Evolutionary conservation across 1,284 basidiomycete species (phyloP).

Genomic region (Cryptococcus sp.): DNA sequence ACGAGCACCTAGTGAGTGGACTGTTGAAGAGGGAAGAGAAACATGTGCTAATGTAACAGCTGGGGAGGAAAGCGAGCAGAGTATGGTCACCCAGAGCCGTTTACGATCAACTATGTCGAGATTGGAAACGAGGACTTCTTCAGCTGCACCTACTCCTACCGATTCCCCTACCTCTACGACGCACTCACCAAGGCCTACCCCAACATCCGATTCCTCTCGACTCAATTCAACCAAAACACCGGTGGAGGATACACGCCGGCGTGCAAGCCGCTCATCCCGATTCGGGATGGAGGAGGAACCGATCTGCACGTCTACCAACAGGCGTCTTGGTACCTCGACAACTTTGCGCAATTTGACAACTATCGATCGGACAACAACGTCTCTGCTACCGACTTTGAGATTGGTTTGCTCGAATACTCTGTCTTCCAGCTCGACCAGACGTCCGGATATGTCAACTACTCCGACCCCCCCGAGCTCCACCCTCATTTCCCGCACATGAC

Average conservation of each 20-base stretch:
- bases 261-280: not conserved
- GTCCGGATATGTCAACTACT: slow-evolving; percentile 5
- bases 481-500: slow-evolving; percentile 3
- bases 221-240: slow-evolving; percentile 4
- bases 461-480: slow-evolving; percentile 4
- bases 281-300: not conserved
- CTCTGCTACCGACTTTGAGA: not conserved
- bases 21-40: too few relatives aligned
- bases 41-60: not conserved
- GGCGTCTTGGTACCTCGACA: slow-evolving; percentile 3
- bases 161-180: slow-evolving; percentile 7
- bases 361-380: not conserved
- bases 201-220: slow-evolving; percentile 4
- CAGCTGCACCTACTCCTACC: slow-evolving; percentile 3
- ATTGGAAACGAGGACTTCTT: slow-evolving; percentile 8
- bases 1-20: slow-evolving; percentile 2
- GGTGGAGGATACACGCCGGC: not conserved
- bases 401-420: slow-evolving; percentile 3
- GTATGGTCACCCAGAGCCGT: slow-evolving; percentile 4
- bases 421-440: slow-evolving; percentile 7
- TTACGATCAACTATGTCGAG: slow-evolving; percentile 4
- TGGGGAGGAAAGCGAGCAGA: slow-evolving; percentile 4
- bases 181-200: slow-evolving; percentile 6
- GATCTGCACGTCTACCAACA: slow-evolving; percentile 3
- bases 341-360: slow-evolving; percentile 6